Percentiles rank a stretch among this genome's conserved stretches.
These are phyloP conservation scores for Magnolia changhungtana DNA, from an alignment of 164 flowering plant genomes.

Conservation along the genomic window DNA sequence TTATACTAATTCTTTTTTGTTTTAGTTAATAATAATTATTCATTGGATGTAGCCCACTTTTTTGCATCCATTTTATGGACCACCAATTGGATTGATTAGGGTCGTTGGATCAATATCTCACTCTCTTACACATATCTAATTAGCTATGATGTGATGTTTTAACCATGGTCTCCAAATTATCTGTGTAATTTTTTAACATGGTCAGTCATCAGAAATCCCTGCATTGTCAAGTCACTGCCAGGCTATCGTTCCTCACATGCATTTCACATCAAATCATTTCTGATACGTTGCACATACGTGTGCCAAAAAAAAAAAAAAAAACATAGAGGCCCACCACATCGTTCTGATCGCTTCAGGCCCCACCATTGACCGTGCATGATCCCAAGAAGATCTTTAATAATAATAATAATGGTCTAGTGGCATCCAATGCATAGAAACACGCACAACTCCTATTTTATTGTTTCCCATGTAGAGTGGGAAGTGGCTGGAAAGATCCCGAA, in stretches of 20 bases:
- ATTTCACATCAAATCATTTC: background rate
- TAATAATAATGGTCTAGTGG: conserved; percentile 5
- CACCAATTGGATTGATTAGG: too few relatives aligned
- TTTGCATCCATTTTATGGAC: too few relatives aligned
- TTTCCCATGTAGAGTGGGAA: background rate
- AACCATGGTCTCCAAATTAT: too few relatives aligned
- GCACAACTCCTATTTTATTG: background rate
- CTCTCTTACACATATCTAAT: too few relatives aligned
- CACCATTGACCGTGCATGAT: conserved; percentile 3
- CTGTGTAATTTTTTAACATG: too few relatives aligned
- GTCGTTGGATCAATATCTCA: too few relatives aligned
- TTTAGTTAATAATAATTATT: too few relatives aligned
- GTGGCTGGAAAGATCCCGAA: conserved; percentile 9
- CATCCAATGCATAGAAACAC: conserved; percentile 10
- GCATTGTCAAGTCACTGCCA: too few relatives aligned
- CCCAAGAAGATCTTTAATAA: background rate
- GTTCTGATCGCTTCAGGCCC: background rate
- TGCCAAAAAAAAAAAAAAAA: background rate
- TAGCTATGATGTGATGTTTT: too few relatives aligned
- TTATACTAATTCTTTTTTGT: too few relatives aligned
- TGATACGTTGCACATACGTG: background rate
- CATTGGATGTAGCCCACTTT: too few relatives aligned
- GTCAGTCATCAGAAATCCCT: background rate
- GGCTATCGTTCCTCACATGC: background rate
- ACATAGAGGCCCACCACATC: background rate